Evolutionary conservation across 768 basidiomycete species (phyloP), one percentile per base, ranked within the genome.

Genomic region (Auricularia auricula-judae): DNA sequence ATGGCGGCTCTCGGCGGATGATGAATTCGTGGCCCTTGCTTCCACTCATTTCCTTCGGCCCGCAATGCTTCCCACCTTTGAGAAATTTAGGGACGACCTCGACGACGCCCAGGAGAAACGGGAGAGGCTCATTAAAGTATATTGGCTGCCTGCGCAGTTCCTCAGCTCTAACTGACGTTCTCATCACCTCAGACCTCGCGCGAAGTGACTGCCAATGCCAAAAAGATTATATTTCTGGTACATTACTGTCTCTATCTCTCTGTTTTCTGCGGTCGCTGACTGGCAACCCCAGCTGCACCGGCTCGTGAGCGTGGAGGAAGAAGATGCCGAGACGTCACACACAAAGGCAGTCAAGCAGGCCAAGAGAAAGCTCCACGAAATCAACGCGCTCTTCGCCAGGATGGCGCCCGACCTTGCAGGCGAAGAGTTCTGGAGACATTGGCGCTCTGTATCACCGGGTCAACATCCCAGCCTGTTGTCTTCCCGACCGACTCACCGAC

Each of bases 151-250:
- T 29, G 29, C 29, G 29, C 29, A 29, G 29, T 29, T 0, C 29
- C 29, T 29, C 29, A 29, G 29, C 29, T 29, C 29, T 29, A 29
- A 29, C 29, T 29, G 29, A 29, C 29, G 29, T 29, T 29, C 29
- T 29, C 29, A 29, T 0, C 29, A 33, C 5, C 62, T 10, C 53
- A 21, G 39, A 60, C 47, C 58, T 51, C 65, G 21, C 35, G 96
- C 42, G 94, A 97, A 75, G 83, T 93, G 62, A 98, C 95, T 33
- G 90, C 86, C 69, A 80, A 90, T 42, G 93, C 93, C 62, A 99
- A 99, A 75, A 95, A 92, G 76, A 80, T 86, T 68, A 98, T 99
- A 67, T 98, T 98, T 72, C 85, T 92, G 47, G 80, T 98, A 3
- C 96, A 98, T 71, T 88, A 3, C 1, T 1, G 29, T 2, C 29